Evolutionary conservation across 345 rosid genomes (phyloP).

Genomic region (Rhodomyrtus tomentosa): DNA sequence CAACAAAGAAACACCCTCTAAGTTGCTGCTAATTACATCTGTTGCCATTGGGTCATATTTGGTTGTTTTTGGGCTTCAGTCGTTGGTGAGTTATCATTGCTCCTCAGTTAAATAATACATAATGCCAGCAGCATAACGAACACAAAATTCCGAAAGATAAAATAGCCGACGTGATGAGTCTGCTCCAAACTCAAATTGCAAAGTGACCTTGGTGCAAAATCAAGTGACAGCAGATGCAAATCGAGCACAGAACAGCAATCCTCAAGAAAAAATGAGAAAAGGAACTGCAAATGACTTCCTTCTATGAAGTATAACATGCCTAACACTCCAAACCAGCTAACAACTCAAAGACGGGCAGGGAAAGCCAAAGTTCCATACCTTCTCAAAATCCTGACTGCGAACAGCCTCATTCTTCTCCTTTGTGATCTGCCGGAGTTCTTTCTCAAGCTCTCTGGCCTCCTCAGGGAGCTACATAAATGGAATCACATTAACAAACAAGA

Average conservation of each 20-base stretch:
- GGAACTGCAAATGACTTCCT: background rate
- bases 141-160: background rate
- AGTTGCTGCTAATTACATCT: background rate
- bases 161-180: background rate
- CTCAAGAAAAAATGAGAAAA: background rate
- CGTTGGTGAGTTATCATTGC: background rate
- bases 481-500: background rate
- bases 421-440: slow-evolving; percentile 82
- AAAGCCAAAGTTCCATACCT: slow-evolving; percentile 27
- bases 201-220: background rate
- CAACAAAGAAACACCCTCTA: background rate
- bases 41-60: background rate
- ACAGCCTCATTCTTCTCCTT: slow-evolving; percentile 98
- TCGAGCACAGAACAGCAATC: background rate
- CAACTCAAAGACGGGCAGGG: background rate
- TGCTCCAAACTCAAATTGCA: background rate
- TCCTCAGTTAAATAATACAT: background rate
- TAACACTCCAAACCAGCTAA: background rate
- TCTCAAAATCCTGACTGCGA: slow-evolving; percentile 91
- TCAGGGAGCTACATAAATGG: slow-evolving; percentile 66
- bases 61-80: background rate
- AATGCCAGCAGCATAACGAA: background rate
- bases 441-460: slow-evolving; percentile 98
- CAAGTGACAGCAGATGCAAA: background rate
- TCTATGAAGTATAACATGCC: background rate